Evolutionary conservation across 495 filamentous ascomycete species (phyloP).

Genomic region (Annulohypoxylon stygium): DNA sequence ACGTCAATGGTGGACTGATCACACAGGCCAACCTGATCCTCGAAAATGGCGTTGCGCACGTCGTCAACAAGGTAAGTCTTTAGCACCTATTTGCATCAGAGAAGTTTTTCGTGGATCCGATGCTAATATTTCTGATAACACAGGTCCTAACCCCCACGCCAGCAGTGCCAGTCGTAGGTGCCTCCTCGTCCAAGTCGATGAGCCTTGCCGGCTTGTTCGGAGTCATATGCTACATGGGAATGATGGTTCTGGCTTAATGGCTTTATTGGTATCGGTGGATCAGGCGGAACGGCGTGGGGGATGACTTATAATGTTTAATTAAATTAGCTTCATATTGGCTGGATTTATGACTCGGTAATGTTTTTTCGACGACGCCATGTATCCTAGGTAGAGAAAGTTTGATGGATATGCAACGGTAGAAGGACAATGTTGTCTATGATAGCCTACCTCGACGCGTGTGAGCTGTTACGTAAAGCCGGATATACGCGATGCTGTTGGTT

Average conservation of each 20-base stretch:
- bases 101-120: background rate
- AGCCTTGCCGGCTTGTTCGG: constrained; percentile 14
- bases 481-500: background rate
- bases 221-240: constrained; percentile 10
- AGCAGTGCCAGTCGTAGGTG: constrained; percentile 12
- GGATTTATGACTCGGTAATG: constrained; percentile 8
- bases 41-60: constrained; percentile 57
- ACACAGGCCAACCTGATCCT: constrained; percentile 50
- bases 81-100: background rate
- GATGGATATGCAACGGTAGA: background rate
- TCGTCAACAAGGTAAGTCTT: constrained; percentile 53
- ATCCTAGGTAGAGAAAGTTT: background rate
- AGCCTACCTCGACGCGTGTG: background rate
- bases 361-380: constrained; percentile 7
- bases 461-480: background rate
- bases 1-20: constrained; percentile 55
- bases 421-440: background rate
- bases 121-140: constrained; percentile 3
- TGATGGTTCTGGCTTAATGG: constrained; percentile 19
- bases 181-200: constrained; percentile 19
- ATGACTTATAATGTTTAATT: constrained; percentile 16
- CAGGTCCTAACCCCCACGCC: constrained; percentile 28
- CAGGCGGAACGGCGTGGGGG: background rate
- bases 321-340: background rate
- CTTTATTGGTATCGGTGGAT: background rate